phyloP scores from a whole-genome alignment of 164 flowering plant species.

The Magnolia sinica region DNA sequence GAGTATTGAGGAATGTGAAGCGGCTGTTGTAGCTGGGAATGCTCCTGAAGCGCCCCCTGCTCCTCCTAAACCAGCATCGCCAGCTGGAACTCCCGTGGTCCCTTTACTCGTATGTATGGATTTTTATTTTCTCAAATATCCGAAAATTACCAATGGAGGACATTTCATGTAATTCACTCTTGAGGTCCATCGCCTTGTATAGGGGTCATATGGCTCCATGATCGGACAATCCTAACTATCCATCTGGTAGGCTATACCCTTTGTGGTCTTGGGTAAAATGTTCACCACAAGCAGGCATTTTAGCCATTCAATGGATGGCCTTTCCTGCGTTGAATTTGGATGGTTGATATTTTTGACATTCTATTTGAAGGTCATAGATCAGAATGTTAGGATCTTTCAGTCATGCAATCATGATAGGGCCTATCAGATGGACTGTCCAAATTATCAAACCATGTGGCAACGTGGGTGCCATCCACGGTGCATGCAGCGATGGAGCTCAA shows the following conservation, averaged over 20 bases:
- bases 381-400: neutral
- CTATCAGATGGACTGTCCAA: slow-evolving; percentile 1
- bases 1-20: slow-evolving; percentile 76
- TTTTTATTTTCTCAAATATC: neutral
- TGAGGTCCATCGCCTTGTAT: neutral
- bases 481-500: neutral
- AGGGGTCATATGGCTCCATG: neutral
- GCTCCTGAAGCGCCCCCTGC: slow-evolving; percentile 76
- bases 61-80: slow-evolving; percentile 59
- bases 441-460: neutral
- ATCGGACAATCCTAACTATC: neutral
- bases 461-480: neutral
- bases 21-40: slow-evolving; percentile 84
- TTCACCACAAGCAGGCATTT: too few species aligned
- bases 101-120: slow-evolving; percentile 45
- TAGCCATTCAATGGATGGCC: too few species aligned
- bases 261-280: too few species aligned
- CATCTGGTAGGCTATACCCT: neutral
- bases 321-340: too few species aligned
- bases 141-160: neutral
- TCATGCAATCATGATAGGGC: too few species aligned
- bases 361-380: neutral
- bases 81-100: slow-evolving; percentile 77
- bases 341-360: too few species aligned
- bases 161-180: neutral